phyloP scores from a whole-genome alignment of 1,284 basidiomycete genomes.

The Fomitiporia mediterranea region DNA sequence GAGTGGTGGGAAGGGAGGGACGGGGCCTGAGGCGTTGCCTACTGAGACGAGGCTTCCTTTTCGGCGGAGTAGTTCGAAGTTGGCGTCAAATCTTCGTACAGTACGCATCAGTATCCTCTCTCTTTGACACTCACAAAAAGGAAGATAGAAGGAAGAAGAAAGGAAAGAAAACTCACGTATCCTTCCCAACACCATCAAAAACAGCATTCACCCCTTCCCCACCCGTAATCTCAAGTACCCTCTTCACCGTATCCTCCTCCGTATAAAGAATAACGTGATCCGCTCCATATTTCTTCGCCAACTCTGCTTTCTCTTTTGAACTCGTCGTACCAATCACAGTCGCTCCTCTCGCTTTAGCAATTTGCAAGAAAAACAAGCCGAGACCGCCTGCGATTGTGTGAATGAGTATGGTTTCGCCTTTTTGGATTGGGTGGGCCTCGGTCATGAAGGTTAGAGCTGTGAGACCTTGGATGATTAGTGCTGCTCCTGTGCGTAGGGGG shows the following conservation, averaged over 20 bases:
- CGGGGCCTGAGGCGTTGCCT: slow-evolving; percentile 87
- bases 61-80: slow-evolving; percentile 76
- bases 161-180: slow-evolving; percentile 66
- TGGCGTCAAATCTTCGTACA: slow-evolving; percentile 62
- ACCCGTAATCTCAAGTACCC: slow-evolving; percentile 75
- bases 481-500: slow-evolving; percentile 62
- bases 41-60: slow-evolving; percentile 87
- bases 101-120: not conserved
- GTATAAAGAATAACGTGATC: slow-evolving; percentile 85
- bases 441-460: slow-evolving; percentile 79
- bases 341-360: slow-evolving; percentile 71
- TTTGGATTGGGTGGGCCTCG: slow-evolving; percentile 81
- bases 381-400: slow-evolving; percentile 87
- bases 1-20: slow-evolving; percentile 67
- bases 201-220: slow-evolving; percentile 84
- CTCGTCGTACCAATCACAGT: slow-evolving; percentile 95
- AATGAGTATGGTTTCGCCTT: slow-evolving; percentile 70
- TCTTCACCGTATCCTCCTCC: slow-evolving; percentile 62
- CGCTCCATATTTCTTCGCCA: slow-evolving; percentile 81
- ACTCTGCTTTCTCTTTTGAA: slow-evolving; percentile 74
- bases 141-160: too few species aligned
- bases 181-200: slow-evolving; percentile 93
- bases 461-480: slow-evolving; percentile 69
- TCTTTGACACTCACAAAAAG: not conserved
- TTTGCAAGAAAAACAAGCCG: slow-evolving; percentile 57